Conservation (phyloP, 345 rosid species). For the Fremontodendron californicum region DNA sequence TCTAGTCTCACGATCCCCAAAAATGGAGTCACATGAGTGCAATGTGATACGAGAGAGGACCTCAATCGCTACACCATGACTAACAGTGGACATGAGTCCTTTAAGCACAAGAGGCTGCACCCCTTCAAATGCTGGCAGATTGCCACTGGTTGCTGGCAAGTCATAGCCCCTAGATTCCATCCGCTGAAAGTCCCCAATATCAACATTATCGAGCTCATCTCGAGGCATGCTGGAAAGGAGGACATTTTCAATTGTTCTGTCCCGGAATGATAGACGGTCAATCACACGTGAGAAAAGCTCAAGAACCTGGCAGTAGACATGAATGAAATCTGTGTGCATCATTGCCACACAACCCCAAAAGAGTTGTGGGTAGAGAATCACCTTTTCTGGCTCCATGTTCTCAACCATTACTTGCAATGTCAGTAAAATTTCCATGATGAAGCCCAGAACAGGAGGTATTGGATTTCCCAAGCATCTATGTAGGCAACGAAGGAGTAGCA, state of each 20-base stretch:
- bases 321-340: slow-evolving; percentile 99
- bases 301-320: slow-evolving; percentile 96
- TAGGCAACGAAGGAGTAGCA: slow-evolving; percentile 87
- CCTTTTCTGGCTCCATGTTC: slow-evolving; percentile 99
- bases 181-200: slow-evolving; percentile 59
- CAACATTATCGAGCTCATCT: slow-evolving; percentile 64
- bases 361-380: slow-evolving; percentile 94
- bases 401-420: slow-evolving; percentile 99
- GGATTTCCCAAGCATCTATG: slow-evolving; percentile 98
- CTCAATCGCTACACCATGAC: slow-evolving; percentile 87
- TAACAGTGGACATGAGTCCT: slow-evolving; percentile 90
- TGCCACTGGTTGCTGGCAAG: slow-evolving; percentile 59
- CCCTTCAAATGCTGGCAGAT: slow-evolving; percentile 85
- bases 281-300: slow-evolving; percentile 94
- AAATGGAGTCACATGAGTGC: slow-evolving; percentile 91
- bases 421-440: slow-evolving; percentile 89
- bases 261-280: slow-evolving; percentile 81
- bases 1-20: slow-evolving; percentile 90
- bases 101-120: slow-evolving; percentile 97
- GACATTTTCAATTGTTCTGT: slow-evolving; percentile 92
- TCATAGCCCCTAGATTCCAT: slow-evolving; percentile 66
- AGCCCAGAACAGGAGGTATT: slow-evolving; percentile 89
- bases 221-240: slow-evolving; percentile 98
- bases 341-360: slow-evolving; percentile 99
- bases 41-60: slow-evolving; percentile 85